Evolutionary conservation across 306 rosid species (phyloP).

Genomic region (Cyclanthera cordifolia): DNA sequence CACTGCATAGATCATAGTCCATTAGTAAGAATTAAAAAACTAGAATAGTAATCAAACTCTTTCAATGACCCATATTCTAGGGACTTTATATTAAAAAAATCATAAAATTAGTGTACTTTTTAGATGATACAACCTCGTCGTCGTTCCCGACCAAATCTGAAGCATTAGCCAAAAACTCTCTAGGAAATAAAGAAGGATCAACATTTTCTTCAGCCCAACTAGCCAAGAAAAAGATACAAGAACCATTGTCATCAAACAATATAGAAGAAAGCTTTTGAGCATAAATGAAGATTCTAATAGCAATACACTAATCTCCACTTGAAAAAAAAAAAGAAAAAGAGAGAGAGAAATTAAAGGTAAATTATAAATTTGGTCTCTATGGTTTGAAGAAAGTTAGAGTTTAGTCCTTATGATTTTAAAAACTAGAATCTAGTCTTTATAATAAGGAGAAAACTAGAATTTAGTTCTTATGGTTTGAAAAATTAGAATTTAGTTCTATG

Average conservation of each 20-base stretch:
- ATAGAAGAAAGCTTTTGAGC: neutral
- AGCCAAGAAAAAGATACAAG: slow-evolving; percentile 15
- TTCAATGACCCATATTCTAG: neutral
- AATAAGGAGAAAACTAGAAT: too few species aligned
- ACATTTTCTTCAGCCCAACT: slow-evolving; percentile 91
- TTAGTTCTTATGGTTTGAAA: too few species aligned
- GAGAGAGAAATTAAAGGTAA: too few species aligned
- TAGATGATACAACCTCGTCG: slow-evolving; percentile 44
- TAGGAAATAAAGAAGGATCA: slow-evolving; percentile 80
- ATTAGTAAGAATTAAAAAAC: neutral
- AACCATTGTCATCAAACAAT: slow-evolving; percentile 5
- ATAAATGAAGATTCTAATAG: neutral
- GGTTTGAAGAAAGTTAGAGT: too few species aligned
- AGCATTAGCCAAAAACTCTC: slow-evolving; percentile 62
- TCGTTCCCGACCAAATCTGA: slow-evolving; percentile 42
- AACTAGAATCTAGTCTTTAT: too few species aligned
- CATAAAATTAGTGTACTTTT: neutral
- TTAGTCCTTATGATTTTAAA: too few species aligned
- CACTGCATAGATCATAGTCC: neutral
- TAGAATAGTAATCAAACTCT: neutral
- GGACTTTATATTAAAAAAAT: neutral
- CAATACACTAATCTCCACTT: neutral
- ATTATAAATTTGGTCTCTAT: too few species aligned
- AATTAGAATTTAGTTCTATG: too few species aligned
- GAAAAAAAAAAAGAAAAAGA: neutral